Conservation (phyloP, 1,284 basidiomycete species). For the Chalciporus sp. region DNA sequence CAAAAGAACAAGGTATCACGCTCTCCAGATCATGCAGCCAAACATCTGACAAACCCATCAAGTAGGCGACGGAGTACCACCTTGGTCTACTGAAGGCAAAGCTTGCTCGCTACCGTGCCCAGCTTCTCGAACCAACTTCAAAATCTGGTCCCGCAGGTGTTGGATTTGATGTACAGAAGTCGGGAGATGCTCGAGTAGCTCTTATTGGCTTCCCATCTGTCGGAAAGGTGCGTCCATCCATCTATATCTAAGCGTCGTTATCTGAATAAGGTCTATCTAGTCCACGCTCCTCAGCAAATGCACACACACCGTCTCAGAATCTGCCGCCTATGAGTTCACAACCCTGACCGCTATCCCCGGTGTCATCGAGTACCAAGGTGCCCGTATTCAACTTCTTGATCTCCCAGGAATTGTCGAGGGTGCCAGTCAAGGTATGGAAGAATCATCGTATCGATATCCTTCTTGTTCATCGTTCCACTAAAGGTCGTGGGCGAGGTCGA, state of each 20-base stretch:
- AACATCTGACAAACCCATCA: slow-evolving; percentile 26
- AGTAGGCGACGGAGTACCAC: slow-evolving; percentile 90
- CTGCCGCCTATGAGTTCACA: slow-evolving; percentile 96
- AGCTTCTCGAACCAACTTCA: slow-evolving; percentile 82
- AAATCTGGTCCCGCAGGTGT: slow-evolving; percentile 84
- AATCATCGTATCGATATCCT: not conserved
- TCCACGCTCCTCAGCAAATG: slow-evolving; percentile 91
- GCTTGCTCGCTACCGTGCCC: slow-evolving; percentile 88
- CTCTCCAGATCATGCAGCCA: not conserved
- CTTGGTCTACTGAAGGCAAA: slow-evolving; percentile 88
- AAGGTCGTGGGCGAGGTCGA: slow-evolving; percentile 88
- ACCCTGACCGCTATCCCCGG: slow-evolving; percentile 94
- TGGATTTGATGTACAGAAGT: slow-evolving; percentile 94
- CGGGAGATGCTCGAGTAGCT: slow-evolving; percentile 91
- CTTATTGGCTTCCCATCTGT: slow-evolving; percentile 95
- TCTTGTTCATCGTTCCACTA: slow-evolving; percentile 2
- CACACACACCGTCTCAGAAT: slow-evolving; percentile 87
- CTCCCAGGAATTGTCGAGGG: slow-evolving; percentile 98
- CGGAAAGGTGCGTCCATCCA: slow-evolving; percentile 63
- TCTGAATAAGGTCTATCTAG: slow-evolving; percentile 40
- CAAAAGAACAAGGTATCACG: slow-evolving; percentile 84
- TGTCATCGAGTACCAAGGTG: slow-evolving; percentile 92
- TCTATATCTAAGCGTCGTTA: not conserved
- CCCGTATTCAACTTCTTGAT: slow-evolving; percentile 92
- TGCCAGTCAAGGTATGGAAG: slow-evolving; percentile 72